These are phyloP conservation scores for Phanerodontia chrysosporium DNA, from an alignment of 768 basidiomycete species.

Conservation along the genomic window DNA sequence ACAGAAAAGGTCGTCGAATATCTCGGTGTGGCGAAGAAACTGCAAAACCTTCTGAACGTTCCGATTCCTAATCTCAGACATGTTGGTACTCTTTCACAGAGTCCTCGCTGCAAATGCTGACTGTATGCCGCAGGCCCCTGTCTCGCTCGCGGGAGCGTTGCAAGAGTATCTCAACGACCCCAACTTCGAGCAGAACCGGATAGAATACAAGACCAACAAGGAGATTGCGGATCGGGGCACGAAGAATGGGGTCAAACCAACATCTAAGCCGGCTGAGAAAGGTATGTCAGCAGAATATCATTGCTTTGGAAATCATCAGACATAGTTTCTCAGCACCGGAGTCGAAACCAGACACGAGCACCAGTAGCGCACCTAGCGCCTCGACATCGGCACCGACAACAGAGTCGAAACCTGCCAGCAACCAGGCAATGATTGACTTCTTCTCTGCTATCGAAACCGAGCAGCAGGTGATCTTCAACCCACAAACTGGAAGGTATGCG, in stretches of 20 bases:
- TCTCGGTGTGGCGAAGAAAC: slow-evolving; percentile 85
- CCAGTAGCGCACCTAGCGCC: slow-evolving; percentile 22
- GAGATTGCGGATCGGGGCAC: slow-evolving; percentile 48
- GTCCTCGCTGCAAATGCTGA: not conserved
- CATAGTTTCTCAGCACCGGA: not conserved
- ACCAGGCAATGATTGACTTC: slow-evolving; percentile 71
- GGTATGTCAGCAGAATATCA: slow-evolving; percentile 23
- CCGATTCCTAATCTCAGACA: slow-evolving; percentile 93
- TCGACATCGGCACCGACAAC: slow-evolving; percentile 19
- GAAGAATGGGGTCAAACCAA: slow-evolving; percentile 20
- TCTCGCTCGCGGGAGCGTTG: slow-evolving; percentile 87
- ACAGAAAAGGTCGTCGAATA: slow-evolving; percentile 92
- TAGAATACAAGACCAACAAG: slow-evolving; percentile 87
- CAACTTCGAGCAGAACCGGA: slow-evolving; percentile 91
- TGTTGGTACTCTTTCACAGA: slow-evolving; percentile 35
- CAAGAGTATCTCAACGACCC: slow-evolving; percentile 97
- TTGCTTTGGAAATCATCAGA: not conserved
- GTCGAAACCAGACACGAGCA: not conserved
- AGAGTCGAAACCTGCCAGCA: slow-evolving; percentile 30
- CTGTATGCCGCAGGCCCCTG: slow-evolving; percentile 66
- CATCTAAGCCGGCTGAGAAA: slow-evolving; percentile 22
- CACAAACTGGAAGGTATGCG: slow-evolving; percentile 52
- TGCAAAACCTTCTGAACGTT: slow-evolving; percentile 91
- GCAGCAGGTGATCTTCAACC: slow-evolving; percentile 68
- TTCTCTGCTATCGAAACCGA: slow-evolving; percentile 84